phyloP scores from a whole-genome alignment of 148 eudicot species.

The Rhododendron ovatum region DNA sequence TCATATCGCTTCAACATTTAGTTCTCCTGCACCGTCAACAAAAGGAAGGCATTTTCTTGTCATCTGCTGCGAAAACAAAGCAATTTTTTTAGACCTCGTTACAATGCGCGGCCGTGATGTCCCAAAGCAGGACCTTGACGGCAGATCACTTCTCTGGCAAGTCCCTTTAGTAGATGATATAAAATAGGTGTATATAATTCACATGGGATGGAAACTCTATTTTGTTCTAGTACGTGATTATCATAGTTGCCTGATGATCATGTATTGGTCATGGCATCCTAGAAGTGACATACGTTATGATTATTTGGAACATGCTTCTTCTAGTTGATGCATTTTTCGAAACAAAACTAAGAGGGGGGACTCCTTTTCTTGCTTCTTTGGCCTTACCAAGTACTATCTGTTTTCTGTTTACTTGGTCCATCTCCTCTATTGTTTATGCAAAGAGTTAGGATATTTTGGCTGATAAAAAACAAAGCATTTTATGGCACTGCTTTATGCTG shows the following conservation, averaged over 20 bases:
- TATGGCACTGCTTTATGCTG: background rate
- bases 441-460: background rate
- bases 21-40: slow-evolving; percentile 78
- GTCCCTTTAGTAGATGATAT: slow-evolving; percentile 9
- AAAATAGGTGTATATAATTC: background rate
- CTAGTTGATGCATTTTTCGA: background rate
- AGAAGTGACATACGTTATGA: background rate
- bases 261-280: background rate
- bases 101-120: slow-evolving; percentile 99
- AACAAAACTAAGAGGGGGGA: background rate
- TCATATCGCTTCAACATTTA: slow-evolving; percentile 59
- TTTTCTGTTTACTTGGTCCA: background rate
- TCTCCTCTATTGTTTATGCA: background rate
- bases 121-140: slow-evolving; percentile 94
- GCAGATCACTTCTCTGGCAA: slow-evolving; percentile 87
- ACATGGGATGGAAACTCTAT: background rate
- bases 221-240: background rate
- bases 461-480: background rate
- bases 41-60: slow-evolving; percentile 97
- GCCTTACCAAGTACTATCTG: background rate
- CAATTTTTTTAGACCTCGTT: slow-evolving; percentile 89
- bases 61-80: slow-evolving; percentile 95
- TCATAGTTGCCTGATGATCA: background rate
- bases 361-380: background rate
- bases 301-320: background rate